Conservation (phyloP, 345 rosid species). For the Dipteronia dyeriana region DNA sequence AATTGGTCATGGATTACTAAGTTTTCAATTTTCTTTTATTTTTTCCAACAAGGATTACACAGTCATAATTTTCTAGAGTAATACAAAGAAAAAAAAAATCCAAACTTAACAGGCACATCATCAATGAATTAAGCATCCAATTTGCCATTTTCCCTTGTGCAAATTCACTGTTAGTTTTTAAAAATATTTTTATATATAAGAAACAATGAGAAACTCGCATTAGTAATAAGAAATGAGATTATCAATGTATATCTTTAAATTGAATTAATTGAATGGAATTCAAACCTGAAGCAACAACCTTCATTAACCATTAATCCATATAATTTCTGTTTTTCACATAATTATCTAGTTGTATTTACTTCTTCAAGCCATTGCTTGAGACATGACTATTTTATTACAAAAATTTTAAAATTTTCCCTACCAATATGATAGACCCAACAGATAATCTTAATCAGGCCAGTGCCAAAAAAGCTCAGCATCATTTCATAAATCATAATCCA, state of each 20-base stretch:
- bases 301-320: not conserved
- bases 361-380: not conserved
- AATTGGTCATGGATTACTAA: not conserved
- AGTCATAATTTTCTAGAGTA: not conserved
- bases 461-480: not conserved
- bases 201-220: not conserved
- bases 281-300: not conserved
- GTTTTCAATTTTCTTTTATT: not conserved
- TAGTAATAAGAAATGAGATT: not conserved
- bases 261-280: not conserved
- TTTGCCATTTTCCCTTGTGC: not conserved
- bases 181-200: not conserved
- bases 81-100: no score
- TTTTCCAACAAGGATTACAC: not conserved
- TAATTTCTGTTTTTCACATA: not conserved
- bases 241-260: not conserved
- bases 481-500: not conserved
- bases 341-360: not conserved
- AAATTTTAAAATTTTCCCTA: not conserved
- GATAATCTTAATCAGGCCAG: not conserved
- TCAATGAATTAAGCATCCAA: not conserved
- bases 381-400: not conserved
- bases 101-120: not conserved
- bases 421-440: not conserved
- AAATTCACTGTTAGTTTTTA: no score